Base-by-base conservation (phyloP, 2,329 filamentous ascomycete genomes). In the Fusarium sp. region DNA sequence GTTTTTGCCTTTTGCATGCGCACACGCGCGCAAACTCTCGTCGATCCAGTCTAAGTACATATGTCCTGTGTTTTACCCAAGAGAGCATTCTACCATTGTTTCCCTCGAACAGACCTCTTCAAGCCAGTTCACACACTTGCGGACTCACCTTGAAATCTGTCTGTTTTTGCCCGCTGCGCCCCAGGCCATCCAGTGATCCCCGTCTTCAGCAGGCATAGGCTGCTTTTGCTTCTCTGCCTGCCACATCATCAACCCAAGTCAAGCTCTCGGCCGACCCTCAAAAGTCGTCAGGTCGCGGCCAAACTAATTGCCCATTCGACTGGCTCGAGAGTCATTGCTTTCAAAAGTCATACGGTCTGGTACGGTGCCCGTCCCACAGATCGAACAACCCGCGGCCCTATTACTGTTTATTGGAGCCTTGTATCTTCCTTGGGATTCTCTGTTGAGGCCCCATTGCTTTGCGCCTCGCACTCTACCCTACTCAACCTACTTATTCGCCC, bases 261-360 rank as follows among this genome's bases (percentile, higher is more conserved):
- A 73, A 60, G 54, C 66, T 58, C 73, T 66, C 65, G 60, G 61
- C 62, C 62, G 68, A 73, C 61, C 60, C 56, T 60, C 56, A 65
- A 73, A 76, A 76, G 73, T 77, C 75, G 70, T 76, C 73, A 77
- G 75, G 73, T 77, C 60, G 67, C 72, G 63, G 66, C 50, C 57
- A 75, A 67, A 73, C 61, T 47, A 58, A 68, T 65, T 67, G 66
- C 63, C 66, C 72, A 63, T 66, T 67, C 62, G 62, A 39, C 73
- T 74, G 59, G 66, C 57, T 76, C 38, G 66, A 75, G 69, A 72
- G 68, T 71, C 70, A 75, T 76, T 72, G 63, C 64, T 63, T 55
- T 66, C 60, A 39, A 77, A 74, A 77, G 75, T 78, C 76, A 77
- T 78, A 78, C 76, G 76, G 76, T 78, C 57, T 72, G 70, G 70